Evolutionary conservation across 148 eudicot genomes (phyloP), one percentile per base, ranked within the genome.

Genomic region (Nepenthes gracilis): DNA sequence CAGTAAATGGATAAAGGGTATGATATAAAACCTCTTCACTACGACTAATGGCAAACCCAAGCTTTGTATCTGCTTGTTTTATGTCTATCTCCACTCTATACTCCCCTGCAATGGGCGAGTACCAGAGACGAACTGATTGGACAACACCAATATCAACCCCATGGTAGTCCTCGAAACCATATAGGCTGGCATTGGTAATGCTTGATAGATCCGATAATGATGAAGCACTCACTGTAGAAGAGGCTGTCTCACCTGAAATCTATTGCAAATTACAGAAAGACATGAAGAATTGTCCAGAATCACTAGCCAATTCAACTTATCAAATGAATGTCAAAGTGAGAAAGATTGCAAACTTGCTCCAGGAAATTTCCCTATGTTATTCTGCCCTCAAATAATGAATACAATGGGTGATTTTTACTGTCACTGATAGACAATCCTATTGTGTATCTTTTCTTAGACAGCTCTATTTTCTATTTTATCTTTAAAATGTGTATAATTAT

Each of bases 131-230:
- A 74, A 84, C 81, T 11, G 95, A 86, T 81, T 86, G 75, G 23
- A 90, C 95, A 9, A 90, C 86, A 23, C 97, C 95, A 61, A 90
- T 86, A 62, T 90, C 97, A 13, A 86, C 84, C 36, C 97, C 97
- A 15, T 90, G 97, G 73, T 90, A 90, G 65, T 90, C 97, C 72
- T 86, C 97, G 63, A 90, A 90, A 34, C 97, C 97, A 50, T 90
- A 90, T 0, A 90, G 69, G 66, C 97, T 90, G 55, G 90, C 71
- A 71, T 82, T 84, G 33, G 88, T 86, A 48, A 90, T 74, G 49
- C 74, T 80, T 48, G 95, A 78, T 66, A 90, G 71, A 72, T 89
- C 97, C 9, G 88, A 80, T 9, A 86, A 63, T 43, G 95, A 86
- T 40, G 85, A 83, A 10, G 90, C 72, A 67, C 69, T 86, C 59